phyloP scores from a whole-genome alignment of 768 basidiomycete species.

The Kondoa malvinella region DNA sequence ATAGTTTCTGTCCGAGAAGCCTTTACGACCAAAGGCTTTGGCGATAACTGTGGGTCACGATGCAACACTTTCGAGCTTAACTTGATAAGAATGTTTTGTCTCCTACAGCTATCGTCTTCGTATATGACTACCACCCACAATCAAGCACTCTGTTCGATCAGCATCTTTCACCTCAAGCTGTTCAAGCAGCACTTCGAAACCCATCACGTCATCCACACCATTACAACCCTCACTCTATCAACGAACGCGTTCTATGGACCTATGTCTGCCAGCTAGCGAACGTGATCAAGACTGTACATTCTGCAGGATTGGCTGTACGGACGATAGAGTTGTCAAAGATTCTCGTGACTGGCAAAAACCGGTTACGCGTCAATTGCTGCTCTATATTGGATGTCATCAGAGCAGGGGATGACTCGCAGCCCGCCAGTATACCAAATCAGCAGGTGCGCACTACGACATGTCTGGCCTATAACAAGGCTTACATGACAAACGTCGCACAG shows the following conservation, averaged over 20 bases:
- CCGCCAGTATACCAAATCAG: background rate
- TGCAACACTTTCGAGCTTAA: background rate
- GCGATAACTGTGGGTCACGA: constrained; percentile 62
- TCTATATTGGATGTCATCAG: constrained; percentile 11
- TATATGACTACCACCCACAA: constrained; percentile 73
- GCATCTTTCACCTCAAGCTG: constrained; percentile 33
- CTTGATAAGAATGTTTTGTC: no score
- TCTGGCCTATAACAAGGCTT: background rate
- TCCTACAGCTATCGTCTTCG: constrained; percentile 82
- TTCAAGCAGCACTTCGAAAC: constrained; percentile 13
- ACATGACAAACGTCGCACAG: constrained; percentile 24
- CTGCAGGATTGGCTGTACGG: constrained; percentile 58
- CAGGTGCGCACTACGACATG: background rate
- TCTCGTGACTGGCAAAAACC: constrained; percentile 71
- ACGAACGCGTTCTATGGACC: constrained; percentile 76
- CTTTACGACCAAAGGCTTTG: constrained; percentile 83
- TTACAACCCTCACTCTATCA: constrained; percentile 37
- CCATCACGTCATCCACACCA: constrained; percentile 30
- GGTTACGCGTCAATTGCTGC: constrained; percentile 36
- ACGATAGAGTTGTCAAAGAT: constrained; percentile 76
- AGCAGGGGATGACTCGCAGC: background rate
- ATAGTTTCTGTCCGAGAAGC: constrained; percentile 73
- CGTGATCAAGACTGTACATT: constrained; percentile 73
- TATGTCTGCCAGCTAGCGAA: constrained; percentile 78
- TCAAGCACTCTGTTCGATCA: constrained; percentile 60